Evolutionary conservation across 2,329 filamentous ascomycete genomes (phyloP).

Genomic region (Fusarium hainanense): DNA sequence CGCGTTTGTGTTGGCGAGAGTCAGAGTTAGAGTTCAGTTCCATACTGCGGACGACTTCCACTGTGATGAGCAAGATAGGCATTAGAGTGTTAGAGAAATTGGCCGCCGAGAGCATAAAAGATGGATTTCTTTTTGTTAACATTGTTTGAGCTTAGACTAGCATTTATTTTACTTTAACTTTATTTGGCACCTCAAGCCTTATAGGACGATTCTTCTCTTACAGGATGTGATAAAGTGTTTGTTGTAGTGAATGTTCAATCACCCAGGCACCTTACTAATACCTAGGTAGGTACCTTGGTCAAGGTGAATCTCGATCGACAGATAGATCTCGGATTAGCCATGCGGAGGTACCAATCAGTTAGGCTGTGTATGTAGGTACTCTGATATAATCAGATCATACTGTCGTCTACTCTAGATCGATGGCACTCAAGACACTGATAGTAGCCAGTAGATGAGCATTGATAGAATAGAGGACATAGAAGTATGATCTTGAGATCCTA

Average conservation of each 20-base stretch:
- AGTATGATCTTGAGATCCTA: not conserved
- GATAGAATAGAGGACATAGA: not conserved
- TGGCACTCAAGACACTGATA: conserved; percentile 5
- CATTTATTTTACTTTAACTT: no score
- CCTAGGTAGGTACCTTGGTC: not conserved
- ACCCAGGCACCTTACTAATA: not conserved
- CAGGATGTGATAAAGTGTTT: no score
- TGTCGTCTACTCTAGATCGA: not conserved
- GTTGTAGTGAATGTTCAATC: not conserved
- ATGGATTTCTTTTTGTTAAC: no score
- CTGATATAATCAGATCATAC: not conserved
- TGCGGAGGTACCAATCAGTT: not conserved
- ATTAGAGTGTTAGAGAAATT: no score
- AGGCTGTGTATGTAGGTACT: not conserved
- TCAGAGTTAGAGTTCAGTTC: no score
- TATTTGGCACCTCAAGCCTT: no score
- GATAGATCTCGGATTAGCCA: not conserved
- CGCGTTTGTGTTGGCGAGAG: no score
- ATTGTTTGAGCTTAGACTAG: no score
- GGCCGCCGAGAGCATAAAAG: no score
- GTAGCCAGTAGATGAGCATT: not conserved
- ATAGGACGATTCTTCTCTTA: no score
- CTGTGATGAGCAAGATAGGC: no score
- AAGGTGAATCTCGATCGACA: not conserved
- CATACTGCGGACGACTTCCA: no score